These are phyloP conservation scores for Coprinopsis cinerea DNA, from an alignment of 768 basidiomycete species.

Conservation along the genomic window DNA sequence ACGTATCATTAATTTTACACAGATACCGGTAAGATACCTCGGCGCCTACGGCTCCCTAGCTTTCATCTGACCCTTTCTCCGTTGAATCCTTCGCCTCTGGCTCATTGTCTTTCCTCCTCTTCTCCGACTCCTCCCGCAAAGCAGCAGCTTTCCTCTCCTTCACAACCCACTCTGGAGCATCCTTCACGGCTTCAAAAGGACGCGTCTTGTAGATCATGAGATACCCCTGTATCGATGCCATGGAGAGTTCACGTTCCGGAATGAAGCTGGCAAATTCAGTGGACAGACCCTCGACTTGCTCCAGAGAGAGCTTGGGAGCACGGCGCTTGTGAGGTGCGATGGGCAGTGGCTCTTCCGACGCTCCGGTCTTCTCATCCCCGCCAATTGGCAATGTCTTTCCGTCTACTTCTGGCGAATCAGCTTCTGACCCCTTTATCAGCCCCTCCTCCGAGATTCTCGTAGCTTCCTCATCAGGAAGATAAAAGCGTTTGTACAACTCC, in stretches of 20 bases:
- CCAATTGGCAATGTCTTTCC: conserved; percentile 16
- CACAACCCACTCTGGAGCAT: conserved; percentile 43
- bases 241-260: conserved; percentile 42
- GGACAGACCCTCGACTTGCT: conserved; percentile 42
- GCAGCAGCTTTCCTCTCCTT: conserved; percentile 28
- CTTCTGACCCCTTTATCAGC: conserved; percentile 25
- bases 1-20: too few species aligned
- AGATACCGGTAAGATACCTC: too few species aligned
- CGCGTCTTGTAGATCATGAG: conserved; percentile 63
- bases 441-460: conserved; percentile 21
- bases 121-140: too few species aligned
- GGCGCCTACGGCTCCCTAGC: too few species aligned
- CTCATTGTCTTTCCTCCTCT: too few species aligned
- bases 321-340: not conserved
- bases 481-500: conserved; percentile 66
- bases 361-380: conserved; percentile 12
- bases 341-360: conserved; percentile 1
- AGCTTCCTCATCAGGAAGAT: conserved; percentile 38
- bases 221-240: conserved; percentile 51
- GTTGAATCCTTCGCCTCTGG: too few species aligned
- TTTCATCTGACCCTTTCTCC: too few species aligned
- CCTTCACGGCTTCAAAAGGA: conserved; percentile 49
- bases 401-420: conserved; percentile 11
- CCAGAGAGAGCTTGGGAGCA: conserved; percentile 34
- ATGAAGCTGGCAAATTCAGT: conserved; percentile 48